Percentiles rank a stretch among this genome's conserved stretches.
Evolutionary conservation across 2,329 filamentous ascomycete species (phyloP).

Genomic region (Alternaria sp.): DNA sequence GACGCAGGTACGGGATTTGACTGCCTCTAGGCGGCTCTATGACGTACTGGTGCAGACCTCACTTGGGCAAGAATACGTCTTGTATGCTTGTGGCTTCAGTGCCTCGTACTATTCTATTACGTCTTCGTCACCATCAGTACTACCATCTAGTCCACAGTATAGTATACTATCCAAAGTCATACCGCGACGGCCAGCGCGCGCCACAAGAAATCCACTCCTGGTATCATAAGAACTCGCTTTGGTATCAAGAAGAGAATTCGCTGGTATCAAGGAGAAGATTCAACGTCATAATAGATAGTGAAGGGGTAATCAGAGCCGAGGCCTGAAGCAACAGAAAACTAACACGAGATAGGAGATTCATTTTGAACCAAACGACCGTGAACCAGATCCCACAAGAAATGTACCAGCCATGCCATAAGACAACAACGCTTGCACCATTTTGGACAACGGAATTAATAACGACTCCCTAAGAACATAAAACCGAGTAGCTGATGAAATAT

Average conservation of each 20-base stretch:
- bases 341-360: constrained; percentile 34
- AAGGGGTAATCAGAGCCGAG: constrained; percentile 20
- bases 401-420: constrained; percentile 33
- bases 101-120: not conserved
- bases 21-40: not conserved
- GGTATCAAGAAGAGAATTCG: constrained; percentile 26
- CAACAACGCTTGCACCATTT: constrained; percentile 33
- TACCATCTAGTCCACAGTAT: not conserved
- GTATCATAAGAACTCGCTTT: constrained; percentile 15
- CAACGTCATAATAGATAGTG: constrained; percentile 32
- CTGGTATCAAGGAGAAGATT: constrained; percentile 25
- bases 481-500: constrained; percentile 40
- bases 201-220: not conserved
- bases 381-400: constrained; percentile 31
- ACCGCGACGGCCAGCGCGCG: not conserved
- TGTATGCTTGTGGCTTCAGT: not conserved
- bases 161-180: not conserved
- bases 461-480: constrained; percentile 39
- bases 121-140: not conserved
- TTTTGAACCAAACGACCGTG: constrained; percentile 29
- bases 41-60: not conserved
- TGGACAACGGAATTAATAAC: constrained; percentile 31
- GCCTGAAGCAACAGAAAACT: constrained; percentile 18
- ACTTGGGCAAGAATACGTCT: not conserved
- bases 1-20: constrained; percentile 5